Conservation (phyloP, 2,329 filamentous ascomycete species). For the Colletotrichum scovillei region DNA sequence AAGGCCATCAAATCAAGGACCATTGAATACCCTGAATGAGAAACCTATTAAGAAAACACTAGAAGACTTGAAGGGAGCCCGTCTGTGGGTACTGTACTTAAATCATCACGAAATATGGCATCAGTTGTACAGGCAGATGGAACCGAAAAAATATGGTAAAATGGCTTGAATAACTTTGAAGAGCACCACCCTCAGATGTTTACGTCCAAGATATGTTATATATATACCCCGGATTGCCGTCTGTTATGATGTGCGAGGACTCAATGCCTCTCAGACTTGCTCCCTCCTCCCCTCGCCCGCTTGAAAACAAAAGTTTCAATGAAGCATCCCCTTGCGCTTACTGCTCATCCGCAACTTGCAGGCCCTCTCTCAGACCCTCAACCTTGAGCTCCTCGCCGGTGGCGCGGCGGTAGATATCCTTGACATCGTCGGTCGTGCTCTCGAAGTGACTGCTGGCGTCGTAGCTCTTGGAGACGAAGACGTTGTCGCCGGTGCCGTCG, state of each 20-base stretch:
- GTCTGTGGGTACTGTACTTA: neutral
- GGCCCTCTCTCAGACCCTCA: constrained; percentile 84
- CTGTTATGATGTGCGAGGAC: constrained; percentile 26
- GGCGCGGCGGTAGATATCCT: constrained; percentile 89
- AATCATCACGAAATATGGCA: neutral
- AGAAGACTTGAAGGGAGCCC: neutral
- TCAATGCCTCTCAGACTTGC: constrained; percentile 27
- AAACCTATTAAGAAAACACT: neutral
- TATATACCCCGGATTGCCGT: constrained; percentile 30
- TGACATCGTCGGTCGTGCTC: constrained; percentile 89
- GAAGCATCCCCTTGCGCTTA: constrained; percentile 36
- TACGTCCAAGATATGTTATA: constrained; percentile 26
- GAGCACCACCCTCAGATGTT: constrained; percentile 24
- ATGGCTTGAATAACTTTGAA: constrained; percentile 29
- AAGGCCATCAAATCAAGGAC: constrained; percentile 9
- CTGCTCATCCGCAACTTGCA: constrained; percentile 78
- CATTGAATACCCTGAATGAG: constrained; percentile 32
- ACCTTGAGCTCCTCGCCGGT: constrained; percentile 88
- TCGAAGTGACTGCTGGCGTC: constrained; percentile 98
- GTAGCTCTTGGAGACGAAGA: constrained; percentile 99
- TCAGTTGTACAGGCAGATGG: neutral
- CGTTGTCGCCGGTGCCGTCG: constrained; percentile 85
- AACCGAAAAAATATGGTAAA: neutral
- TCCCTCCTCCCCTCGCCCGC: neutral
- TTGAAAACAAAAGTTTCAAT: neutral